Conservation (phyloP, 1,284 basidiomycete genomes). For the Ceratobasidium theobromae region DNA sequence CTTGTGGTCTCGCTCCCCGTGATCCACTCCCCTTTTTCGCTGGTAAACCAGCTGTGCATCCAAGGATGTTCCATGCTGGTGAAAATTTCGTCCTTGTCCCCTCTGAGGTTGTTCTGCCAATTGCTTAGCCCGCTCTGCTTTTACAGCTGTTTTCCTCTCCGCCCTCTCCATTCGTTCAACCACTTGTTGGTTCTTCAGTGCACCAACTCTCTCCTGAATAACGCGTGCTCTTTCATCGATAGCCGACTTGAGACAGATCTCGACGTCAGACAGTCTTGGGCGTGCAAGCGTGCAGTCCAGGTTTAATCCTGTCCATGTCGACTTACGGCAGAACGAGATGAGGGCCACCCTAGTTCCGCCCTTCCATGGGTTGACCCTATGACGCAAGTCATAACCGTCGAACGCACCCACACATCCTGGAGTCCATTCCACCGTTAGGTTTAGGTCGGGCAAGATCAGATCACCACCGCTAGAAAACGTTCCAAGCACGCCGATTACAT, state of each 20-base stretch:
- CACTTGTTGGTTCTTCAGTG: too few species aligned
- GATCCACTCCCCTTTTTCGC: too few species aligned
- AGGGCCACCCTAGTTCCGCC: not conserved
- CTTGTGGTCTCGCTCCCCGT: too few species aligned
- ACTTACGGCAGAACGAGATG: not conserved
- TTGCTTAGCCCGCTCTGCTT: too few species aligned
- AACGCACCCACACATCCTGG: slow-evolving; percentile 8
- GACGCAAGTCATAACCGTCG: slow-evolving; percentile 6
- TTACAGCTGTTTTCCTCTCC: too few species aligned
- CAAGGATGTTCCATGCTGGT: too few species aligned
- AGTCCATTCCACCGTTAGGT: not conserved
- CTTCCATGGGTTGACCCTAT: not conserved
- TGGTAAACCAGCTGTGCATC: too few species aligned
- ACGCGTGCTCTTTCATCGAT: too few species aligned
- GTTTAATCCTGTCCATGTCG: not conserved
- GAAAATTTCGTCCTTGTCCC: too few species aligned
- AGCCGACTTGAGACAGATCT: not conserved
- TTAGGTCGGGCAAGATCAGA: not conserved
- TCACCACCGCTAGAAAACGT: not conserved
- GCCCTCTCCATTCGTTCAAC: too few species aligned
- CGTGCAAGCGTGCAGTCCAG: not conserved
- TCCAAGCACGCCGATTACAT: slow-evolving; percentile 9
- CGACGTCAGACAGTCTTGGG: not conserved
- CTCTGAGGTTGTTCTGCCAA: too few species aligned
- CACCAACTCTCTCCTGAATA: too few species aligned